Percentiles rank a stretch among this genome's conserved stretches.
Conservation (phyloP, 1,139 yeast genomes). For the Nadsonia starkeyi-henricii region DNA sequence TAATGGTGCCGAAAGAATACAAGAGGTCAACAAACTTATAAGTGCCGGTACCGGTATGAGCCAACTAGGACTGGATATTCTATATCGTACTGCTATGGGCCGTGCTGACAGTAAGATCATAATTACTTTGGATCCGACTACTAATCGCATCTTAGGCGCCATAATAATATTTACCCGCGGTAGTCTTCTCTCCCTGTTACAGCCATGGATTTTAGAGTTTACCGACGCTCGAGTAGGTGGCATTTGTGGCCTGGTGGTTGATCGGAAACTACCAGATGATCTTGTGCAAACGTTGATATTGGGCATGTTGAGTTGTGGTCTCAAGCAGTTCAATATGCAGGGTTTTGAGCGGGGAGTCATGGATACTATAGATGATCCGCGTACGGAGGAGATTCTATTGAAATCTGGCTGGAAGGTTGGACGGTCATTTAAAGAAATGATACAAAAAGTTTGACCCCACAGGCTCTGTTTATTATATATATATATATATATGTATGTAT, state of each 20-base stretch:
- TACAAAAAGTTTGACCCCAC: neutral
- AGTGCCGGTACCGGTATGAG: neutral
- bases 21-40: slow-evolving; percentile 11
- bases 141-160: slow-evolving; percentile 42
- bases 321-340: slow-evolving; percentile 34
- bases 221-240: slow-evolving; percentile 33
- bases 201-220: slow-evolving; percentile 33
- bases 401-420: neutral
- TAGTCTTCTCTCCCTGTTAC: slow-evolving; percentile 34
- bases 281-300: slow-evolving; percentile 41
- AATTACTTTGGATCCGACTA: slow-evolving; percentile 43
- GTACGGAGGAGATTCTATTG: neutral
- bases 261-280: slow-evolving; percentile 37
- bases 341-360: slow-evolving; percentile 22
- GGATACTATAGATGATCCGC: slow-evolving; percentile 12
- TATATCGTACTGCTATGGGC: slow-evolving; percentile 18
- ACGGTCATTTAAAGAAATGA: neutral
- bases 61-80: slow-evolving; percentile 15
- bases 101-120: slow-evolving; percentile 29
- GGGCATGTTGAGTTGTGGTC: slow-evolving; percentile 48
- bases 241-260: slow-evolving; percentile 43
- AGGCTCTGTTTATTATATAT: too few relatives aligned
- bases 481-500: too few relatives aligned
- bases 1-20: slow-evolving; percentile 16
- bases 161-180: slow-evolving; percentile 39